Conservation (phyloP, 208 protist genomes). For the Trypanosoma congolense region DNA sequence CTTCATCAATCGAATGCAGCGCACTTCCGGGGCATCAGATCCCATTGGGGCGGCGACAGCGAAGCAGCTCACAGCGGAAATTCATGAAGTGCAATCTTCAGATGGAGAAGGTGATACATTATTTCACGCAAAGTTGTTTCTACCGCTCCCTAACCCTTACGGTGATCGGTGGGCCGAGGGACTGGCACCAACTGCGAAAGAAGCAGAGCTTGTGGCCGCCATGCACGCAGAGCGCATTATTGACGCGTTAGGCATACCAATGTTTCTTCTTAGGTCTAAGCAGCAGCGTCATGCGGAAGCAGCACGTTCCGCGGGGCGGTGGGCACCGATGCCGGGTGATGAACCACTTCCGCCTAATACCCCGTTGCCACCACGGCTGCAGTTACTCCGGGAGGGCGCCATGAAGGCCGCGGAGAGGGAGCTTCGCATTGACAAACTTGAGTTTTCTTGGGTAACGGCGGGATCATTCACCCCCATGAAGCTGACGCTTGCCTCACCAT, state of each 20-base stretch:
- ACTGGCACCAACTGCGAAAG: slow-evolving; percentile 57
- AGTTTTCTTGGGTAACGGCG: slow-evolving; percentile 41
- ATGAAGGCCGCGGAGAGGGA: slow-evolving; percentile 24
- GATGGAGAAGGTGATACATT: slow-evolving; percentile 18
- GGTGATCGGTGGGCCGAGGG: slow-evolving; percentile 73
- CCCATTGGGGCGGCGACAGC: background rate
- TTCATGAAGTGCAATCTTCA: slow-evolving; percentile 53
- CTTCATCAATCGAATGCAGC: slow-evolving; percentile 35
- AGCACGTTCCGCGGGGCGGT: slow-evolving; percentile 53
- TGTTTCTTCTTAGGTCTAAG: slow-evolving; percentile 77
- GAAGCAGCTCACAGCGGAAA: slow-evolving; percentile 18
- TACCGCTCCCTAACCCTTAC: slow-evolving; percentile 66
- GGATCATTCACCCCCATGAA: slow-evolving; percentile 42
- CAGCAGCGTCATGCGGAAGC: slow-evolving; percentile 77
- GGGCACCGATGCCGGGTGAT: slow-evolving; percentile 38
- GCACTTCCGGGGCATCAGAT: background rate
- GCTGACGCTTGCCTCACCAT: slow-evolving; percentile 60
- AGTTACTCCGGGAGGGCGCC: slow-evolving; percentile 16
- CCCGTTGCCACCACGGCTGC: slow-evolving; percentile 24
- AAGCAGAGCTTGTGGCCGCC: slow-evolving; percentile 68
- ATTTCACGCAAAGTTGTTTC: slow-evolving; percentile 55
- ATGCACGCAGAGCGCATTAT: slow-evolving; percentile 88
- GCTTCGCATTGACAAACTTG: slow-evolving; percentile 43
- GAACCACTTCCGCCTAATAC: slow-evolving; percentile 14
- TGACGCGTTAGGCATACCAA: slow-evolving; percentile 66